Conservation (phyloP, 2,329 filamentous ascomycete species). For the Aspergillus sp. region DNA sequence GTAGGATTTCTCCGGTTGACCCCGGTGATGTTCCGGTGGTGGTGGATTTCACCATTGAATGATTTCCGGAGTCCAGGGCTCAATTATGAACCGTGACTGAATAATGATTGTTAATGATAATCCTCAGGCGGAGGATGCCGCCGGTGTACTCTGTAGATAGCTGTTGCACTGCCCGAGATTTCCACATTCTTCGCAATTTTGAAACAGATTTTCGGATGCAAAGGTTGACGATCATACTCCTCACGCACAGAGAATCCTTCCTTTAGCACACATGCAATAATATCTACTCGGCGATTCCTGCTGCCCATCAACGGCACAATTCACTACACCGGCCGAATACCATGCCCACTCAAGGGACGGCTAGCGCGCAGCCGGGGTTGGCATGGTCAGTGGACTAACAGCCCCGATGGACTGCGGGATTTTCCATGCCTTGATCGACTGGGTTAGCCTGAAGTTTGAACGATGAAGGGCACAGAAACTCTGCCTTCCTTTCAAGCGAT, state of each 20-base stretch:
- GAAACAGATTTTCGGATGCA: too few relatives aligned
- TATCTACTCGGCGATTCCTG: too few relatives aligned
- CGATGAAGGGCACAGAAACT: background rate
- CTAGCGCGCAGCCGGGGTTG: background rate
- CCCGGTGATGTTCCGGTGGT: slow-evolving; percentile 2
- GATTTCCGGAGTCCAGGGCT: background rate
- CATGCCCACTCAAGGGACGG: background rate
- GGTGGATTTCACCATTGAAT: background rate
- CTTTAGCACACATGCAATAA: too few relatives aligned
- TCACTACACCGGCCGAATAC: background rate
- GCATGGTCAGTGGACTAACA: background rate
- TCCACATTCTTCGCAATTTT: too few relatives aligned
- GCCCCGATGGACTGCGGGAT: background rate
- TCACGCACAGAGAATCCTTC: too few relatives aligned
- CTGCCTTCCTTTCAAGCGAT: background rate
- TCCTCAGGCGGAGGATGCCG: background rate
- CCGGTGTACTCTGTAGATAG: background rate
- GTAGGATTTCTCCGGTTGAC: slow-evolving; percentile 3
- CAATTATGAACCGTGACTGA: background rate
- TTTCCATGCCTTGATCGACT: background rate
- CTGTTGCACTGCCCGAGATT: too few relatives aligned
- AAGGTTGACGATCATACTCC: too few relatives aligned
- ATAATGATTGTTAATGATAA: background rate
- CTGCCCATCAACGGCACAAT: background rate
- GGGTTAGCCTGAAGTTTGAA: background rate